Evolutionary conservation across 331 rosid genomes (phyloP).

Genomic region (Malus hybrid): DNA sequence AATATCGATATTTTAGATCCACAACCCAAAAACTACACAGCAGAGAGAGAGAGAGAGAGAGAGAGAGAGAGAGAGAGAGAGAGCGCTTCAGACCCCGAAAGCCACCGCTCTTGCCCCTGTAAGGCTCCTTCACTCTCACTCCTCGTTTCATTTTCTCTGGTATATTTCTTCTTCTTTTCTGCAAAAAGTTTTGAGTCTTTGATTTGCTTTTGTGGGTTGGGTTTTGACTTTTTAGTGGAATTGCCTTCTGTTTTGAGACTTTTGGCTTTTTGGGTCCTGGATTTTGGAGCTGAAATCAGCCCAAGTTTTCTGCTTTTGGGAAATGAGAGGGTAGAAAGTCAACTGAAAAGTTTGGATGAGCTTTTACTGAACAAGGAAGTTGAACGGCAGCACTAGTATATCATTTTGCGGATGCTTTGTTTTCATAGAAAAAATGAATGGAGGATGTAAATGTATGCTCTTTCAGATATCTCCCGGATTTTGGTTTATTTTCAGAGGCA

Average conservation of each 20-base stretch:
- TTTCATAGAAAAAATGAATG: neutral
- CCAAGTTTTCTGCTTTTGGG: neutral
- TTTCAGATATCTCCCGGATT: neutral
- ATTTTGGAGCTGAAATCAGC: constrained; percentile 4
- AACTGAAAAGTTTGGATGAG: neutral
- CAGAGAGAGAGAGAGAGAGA: no score
- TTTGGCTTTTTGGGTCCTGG: constrained; percentile 3
- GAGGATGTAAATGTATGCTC: neutral
- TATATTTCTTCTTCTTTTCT: neutral
- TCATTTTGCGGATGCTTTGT: neutral
- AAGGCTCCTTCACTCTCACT: neutral
- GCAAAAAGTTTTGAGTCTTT: neutral
- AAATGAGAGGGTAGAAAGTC: constrained; percentile 9
- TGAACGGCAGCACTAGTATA: no score
- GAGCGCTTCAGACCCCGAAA: neutral
- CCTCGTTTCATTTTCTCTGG: constrained; percentile 13
- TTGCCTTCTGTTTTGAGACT: neutral
- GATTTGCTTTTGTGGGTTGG: neutral
- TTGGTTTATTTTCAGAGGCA: neutral
- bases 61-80: neutral
- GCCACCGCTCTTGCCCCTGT: neutral
- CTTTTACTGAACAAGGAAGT: no score
- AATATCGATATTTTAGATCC: neutral
- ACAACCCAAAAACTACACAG: neutral
- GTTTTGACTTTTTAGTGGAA: neutral